Base-by-base conservation (phyloP, 2,329 filamentous ascomycete genomes). In the Podosphaera leucotricha region DNA sequence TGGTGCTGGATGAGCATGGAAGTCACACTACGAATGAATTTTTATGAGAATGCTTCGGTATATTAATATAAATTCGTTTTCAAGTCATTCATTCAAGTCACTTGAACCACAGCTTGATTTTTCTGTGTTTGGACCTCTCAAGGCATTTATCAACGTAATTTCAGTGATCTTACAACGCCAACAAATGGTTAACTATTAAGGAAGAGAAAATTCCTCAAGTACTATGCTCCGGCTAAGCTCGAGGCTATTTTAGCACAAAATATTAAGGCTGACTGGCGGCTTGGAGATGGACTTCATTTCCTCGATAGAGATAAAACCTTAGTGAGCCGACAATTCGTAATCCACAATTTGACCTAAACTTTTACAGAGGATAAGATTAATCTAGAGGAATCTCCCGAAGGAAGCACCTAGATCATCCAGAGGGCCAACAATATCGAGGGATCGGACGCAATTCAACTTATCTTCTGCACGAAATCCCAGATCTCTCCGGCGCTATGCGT, bases 71-170 rank as follows among this genome's bases (percentile, higher is more conserved):
- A 36, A 6, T 35, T 6, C 20, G 21, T 19, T 36, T 21, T 39
- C 45, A 52, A 20, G 50, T 18, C 38, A 50, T 41, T 47, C 54
- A 47, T n/a, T n/a, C n/a, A n/a, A n/a, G n/a, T n/a, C n/a, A n/a
- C n/a, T n/a, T n/a, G 49, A 54, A 24, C 49, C 56, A 50, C 54
- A 54, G 37, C 52, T 47, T 48, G 47, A 57, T 46, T 48, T 55
- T 30, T 44, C 38, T 46, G 39, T 50, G 7, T 57, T 56, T 50
- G 47, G 46, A 6, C 47, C 46, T 28, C 45, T 55, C 2, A 54
- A 56, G 41, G 41, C 38, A 43, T 47, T 18, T 55, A 56, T 49
- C 26, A 28, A 7, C 2, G 13, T 28, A 16, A 28, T n/a, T 2
- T 18, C 13, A n/a, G 2, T 6, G 15, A 15, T 26, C 13, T 28